phyloP scores from a whole-genome alignment of 176 grass and related monocot genomes.

The Metroxylon sagu region DNA sequence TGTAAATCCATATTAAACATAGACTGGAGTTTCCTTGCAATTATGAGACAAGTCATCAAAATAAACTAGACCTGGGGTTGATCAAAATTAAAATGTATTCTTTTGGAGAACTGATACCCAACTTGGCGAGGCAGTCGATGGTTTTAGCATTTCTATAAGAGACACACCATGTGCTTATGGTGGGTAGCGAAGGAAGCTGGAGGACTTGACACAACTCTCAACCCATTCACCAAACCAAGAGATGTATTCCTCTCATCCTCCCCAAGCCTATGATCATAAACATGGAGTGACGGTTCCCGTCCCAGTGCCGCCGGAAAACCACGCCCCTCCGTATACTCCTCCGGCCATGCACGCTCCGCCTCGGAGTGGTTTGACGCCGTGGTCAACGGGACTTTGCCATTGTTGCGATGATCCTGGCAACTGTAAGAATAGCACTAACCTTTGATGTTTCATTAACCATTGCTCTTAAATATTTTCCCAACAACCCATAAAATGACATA shows the following conservation, averaged over 20 bases:
- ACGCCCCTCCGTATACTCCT: conserved; percentile 16
- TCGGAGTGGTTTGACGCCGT: conserved; percentile 25
- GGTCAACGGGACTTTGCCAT: conserved; percentile 96
- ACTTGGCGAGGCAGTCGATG: too few species aligned
- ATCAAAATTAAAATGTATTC: too few species aligned
- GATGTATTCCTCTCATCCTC: conserved; percentile 48
- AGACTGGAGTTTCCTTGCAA: too few species aligned
- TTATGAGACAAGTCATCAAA: too few species aligned
- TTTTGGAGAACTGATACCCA: too few species aligned
- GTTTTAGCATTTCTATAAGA: too few species aligned
- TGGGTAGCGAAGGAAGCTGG: too few species aligned
- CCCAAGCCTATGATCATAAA: conserved; percentile 32
- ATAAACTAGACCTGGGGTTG: too few species aligned
- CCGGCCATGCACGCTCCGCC: conserved; percentile 22
- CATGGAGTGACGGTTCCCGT: conserved; percentile 15
- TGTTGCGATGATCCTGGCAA: conserved; percentile 94
- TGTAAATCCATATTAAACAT: too few species aligned
- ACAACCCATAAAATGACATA: background rate
- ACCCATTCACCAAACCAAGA: conserved; percentile 8
- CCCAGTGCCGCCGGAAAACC: conserved; percentile 22
- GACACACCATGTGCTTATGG: too few species aligned
- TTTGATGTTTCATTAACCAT: background rate
- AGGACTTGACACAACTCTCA: too few species aligned
- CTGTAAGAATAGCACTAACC: conserved; percentile 34
- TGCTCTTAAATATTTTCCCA: background rate